phyloP scores from a whole-genome alignment of 768 basidiomycete genomes.

The Coprinopsis sp. region DNA sequence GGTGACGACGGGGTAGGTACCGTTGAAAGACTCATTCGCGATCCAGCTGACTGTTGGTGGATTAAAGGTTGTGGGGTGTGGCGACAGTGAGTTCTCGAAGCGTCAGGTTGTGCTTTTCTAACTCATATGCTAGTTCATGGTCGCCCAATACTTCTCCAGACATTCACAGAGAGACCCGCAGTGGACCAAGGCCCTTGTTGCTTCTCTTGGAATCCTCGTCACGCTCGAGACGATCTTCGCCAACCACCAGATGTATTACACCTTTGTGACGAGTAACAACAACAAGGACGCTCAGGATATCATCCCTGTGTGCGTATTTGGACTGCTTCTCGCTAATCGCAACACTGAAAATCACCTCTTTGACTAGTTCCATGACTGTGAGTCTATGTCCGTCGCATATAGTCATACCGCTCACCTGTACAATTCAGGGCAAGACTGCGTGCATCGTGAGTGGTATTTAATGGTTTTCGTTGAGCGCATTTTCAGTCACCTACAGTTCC shows the following conservation, averaged over 20 bases:
- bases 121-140: neutral
- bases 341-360: neutral
- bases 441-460: neutral
- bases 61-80: slow-evolving; percentile 1
- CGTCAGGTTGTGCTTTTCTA: too few relatives aligned
- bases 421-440: neutral
- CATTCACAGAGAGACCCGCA: slow-evolving; percentile 3
- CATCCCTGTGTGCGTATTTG: neutral
- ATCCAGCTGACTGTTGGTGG: too few relatives aligned
- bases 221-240: neutral
- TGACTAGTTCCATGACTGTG: neutral
- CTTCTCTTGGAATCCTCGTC: neutral
- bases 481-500: neutral
- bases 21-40: neutral
- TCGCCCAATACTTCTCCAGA: slow-evolving; percentile 1
- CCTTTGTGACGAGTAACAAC: neutral
- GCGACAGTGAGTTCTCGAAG: neutral
- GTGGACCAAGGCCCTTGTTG: neutral
- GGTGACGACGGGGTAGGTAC: neutral
- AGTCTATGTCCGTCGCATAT: neutral
- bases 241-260: slow-evolving; percentile 3
- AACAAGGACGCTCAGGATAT: neutral
- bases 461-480: too few relatives aligned
- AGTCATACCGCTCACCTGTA: neutral
- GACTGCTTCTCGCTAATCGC: neutral